Conservation (phyloP, 805 yeast species). For the Blastobotrys muscicola region DNA sequence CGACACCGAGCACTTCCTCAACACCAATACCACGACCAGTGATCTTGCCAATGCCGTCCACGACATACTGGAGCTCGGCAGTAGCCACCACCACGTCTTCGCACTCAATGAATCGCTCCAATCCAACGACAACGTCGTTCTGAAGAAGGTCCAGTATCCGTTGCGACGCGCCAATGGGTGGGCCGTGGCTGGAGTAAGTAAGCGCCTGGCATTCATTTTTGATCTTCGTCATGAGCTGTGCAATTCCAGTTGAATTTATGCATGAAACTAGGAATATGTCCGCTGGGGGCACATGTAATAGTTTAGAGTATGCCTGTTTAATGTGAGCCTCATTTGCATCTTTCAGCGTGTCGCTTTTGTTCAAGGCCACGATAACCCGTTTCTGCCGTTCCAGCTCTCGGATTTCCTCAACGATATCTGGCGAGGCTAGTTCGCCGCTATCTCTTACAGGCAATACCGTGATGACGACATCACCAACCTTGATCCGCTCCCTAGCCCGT, state of each 20-base stretch:
- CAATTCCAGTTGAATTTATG: constrained; percentile 44
- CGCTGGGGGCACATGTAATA: constrained; percentile 7
- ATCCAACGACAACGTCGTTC: constrained; percentile 70
- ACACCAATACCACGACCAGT: constrained; percentile 85
- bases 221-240: constrained; percentile 34
- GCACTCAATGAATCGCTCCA: constrained; percentile 46
- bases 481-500: constrained; percentile 56
- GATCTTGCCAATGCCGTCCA: constrained; percentile 83
- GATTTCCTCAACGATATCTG: constrained; percentile 13
- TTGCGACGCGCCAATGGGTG: constrained; percentile 62
- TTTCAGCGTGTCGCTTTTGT: constrained; percentile 24
- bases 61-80: constrained; percentile 63
- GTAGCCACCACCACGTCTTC: constrained; percentile 71
- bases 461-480: constrained; percentile 57
- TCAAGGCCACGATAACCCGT: constrained; percentile 23
- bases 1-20: constrained; percentile 85
- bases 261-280: constrained; percentile 46
- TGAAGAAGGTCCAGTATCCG: constrained; percentile 65
- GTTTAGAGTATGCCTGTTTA: constrained; percentile 5
- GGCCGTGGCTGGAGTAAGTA: constrained; percentile 35
- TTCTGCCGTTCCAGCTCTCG: constrained; percentile 2
- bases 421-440: constrained; percentile 1
- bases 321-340: not conserved
- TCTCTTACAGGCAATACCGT: constrained; percentile 33
- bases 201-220: constrained; percentile 39